Evolutionary conservation across 2,329 filamentous ascomycete species (phyloP), one percentile per base, ranked within the genome.

Genomic region (Didymella sp.): DNA sequence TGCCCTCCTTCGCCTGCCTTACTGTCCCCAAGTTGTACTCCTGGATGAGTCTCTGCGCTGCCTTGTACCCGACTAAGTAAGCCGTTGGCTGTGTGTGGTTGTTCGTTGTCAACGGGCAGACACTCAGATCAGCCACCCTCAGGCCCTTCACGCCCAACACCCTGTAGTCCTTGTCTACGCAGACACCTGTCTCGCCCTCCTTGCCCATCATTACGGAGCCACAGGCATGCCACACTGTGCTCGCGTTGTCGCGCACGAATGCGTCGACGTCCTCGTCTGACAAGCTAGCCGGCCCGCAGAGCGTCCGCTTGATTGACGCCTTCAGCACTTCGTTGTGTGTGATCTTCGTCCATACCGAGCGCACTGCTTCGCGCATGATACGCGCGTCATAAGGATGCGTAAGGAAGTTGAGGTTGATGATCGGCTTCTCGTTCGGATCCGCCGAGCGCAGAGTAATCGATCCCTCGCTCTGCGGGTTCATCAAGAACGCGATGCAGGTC

Each of bases 391-490:
- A 88, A 0, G 82, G 80, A 44, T 85, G 78, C 0, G 74, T 73
- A 1, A 86, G 73, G 67, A 82, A 84, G 24, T 80, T 81, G 0
- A 84, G 80, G 59, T 87, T 79, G 64, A 85, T 82, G 2, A 76
- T 66, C 0, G 86, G 79, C 7, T 84, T 81, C 2, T 77, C 80
- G 1, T 72, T 64, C 0, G 84, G 81, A 54, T 87, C 78, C 0
- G 81, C 69, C 0, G 84, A 86, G 44, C 81, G 78, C 3, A 89
- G 77, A 0, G 74, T 81, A 0, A 85, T 80, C 25, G 78, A 76
- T 15, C 86, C 86, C 35, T 73, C 73, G 21, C 77, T 79, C 67
- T 86, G 82, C 1, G 81, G 77, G 64, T 73, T 72, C 73, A 76
- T 75, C 46, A 88, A 85, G 73, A 83, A 82, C 4, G 71, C 59